Conservation (phyloP, 129 eudicot genomes). For the Centella asiatica region DNA sequence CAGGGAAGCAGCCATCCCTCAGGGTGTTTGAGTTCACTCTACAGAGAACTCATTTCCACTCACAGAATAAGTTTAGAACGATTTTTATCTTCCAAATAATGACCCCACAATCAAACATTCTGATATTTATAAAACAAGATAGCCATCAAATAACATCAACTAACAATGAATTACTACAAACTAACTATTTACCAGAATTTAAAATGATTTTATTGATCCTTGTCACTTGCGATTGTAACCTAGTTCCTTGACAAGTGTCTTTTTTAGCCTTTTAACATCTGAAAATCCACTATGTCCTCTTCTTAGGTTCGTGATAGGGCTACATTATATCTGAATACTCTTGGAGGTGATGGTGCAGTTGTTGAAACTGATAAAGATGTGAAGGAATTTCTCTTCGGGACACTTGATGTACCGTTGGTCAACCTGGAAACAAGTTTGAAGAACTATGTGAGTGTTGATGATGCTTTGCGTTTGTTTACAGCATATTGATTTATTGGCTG, state of each 20-base stretch:
- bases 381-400: conserved; percentile 81
- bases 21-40: no score
- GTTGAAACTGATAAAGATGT: conserved; percentile 86
- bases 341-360: conserved; percentile 89
- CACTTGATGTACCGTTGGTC: conserved; percentile 70
- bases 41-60: no score
- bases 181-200: no score
- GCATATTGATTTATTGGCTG: background rate
- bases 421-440: conserved; percentile 84
- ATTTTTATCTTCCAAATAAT: no score
- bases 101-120: no score
- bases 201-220: no score
- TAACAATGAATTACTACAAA: no score
- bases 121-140: no score
- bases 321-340: conserved; percentile 70
- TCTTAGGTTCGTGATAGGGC: conserved; percentile 98
- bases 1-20: no score
- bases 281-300: background rate
- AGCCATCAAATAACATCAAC: no score
- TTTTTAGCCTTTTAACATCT: background rate
- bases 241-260: no score
- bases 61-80: no score
- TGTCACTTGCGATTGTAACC: background rate
- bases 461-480: background rate
- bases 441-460: conserved; percentile 59